phyloP scores from a whole-genome alignment of 257 asterid genomes.

The Scutellaria baicalensis region DNA sequence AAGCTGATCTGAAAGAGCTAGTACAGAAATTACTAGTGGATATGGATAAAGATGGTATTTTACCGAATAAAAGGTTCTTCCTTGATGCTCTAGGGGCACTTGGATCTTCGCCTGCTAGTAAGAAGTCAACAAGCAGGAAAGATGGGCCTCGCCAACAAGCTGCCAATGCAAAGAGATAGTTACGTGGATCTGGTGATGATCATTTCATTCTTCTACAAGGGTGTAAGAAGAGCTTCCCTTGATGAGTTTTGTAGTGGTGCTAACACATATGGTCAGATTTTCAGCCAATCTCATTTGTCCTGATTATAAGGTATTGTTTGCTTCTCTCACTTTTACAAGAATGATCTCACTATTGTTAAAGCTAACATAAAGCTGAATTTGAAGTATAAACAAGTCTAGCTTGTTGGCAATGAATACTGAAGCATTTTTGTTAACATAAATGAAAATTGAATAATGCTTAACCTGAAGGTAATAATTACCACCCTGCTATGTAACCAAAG shows the following conservation, averaged over 20 bases:
- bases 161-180: conserved; percentile 15
- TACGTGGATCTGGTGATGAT: conserved; percentile 10
- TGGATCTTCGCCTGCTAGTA: conserved; percentile 41
- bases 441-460: neutral
- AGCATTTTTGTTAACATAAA: neutral
- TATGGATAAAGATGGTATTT: conserved; percentile 85
- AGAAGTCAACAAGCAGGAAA: conserved; percentile 25
- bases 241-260: neutral
- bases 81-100: conserved; percentile 76
- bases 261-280: neutral
- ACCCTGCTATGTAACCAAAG: neutral
- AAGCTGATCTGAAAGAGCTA: conserved; percentile 77
- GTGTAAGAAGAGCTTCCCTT: neutral
- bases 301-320: conserved; percentile 9
- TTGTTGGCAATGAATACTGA: neutral
- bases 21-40: conserved; percentile 41
- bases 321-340: neutral
- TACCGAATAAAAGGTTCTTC: conserved; percentile 81
- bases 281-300: neutral
- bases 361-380: neutral
- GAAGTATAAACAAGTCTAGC: neutral
- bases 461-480: neutral
- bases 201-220: neutral
- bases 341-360: neutral
- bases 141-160: conserved; percentile 13